Base-by-base conservation (phyloP, 164 flowering plant genomes). In the Sedum album region DNA sequence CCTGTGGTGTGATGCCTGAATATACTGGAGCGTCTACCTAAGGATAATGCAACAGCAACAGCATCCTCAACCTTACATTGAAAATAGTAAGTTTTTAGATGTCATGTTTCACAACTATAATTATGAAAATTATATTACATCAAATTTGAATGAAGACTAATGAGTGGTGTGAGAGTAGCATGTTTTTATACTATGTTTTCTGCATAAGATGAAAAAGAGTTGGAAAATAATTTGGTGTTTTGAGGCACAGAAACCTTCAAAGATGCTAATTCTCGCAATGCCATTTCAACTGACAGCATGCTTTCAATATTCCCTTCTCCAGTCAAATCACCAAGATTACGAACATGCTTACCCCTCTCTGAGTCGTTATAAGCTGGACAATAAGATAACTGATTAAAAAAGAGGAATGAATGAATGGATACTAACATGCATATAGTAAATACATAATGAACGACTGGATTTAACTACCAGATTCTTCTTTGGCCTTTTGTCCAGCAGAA, bases 241-340 rank as follows among this genome's bases (percentile, higher is more conserved):
- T 7, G 38, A 3, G 46, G 46, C 15, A 7, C 11, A 41, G 46
- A 33, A 60, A 94, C 98, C 99, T 94, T 91, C 36, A 94, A 77
- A 41, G 96, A 90, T 69, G 96, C 92, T 39, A 94, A 73, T 75
- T 94, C 99, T 70, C 89, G 84, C 73, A 94, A 78, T 26, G 97
- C 99, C 92, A 88, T 90, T 78, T 94, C 98, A 73, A 94, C 96
- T 30, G 96, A 87, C 76, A 94, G 96, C 97, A 94, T 94, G 73
- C 87, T 94, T 80, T 87, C 93, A 66, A 85, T 84, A 78, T 85
- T 85, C 77, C 90, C 90, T 74, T 87, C 93, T 60, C 86, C 93
- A 2, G 84, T 78, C 41, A 85, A 73, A 80, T 85, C 87, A 76
- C 76, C 78, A 51, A 79, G 73, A 74, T 87, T 86, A 14, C 82